Conservation (phyloP, 192 early-diverging fungal genomes). For the Rhizophagus clarus region DNA sequence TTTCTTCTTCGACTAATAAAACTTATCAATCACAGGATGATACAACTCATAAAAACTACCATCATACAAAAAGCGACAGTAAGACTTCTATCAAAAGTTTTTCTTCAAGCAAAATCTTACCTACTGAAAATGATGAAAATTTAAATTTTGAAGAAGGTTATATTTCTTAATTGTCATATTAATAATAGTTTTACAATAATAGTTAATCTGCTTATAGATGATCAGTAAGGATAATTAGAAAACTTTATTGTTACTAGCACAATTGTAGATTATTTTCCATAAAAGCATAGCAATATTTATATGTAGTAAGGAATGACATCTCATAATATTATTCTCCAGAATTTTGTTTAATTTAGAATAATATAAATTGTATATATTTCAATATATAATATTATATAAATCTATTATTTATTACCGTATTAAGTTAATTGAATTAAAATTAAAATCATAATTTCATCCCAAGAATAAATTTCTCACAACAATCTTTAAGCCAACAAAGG, state of each 20-base stretch:
- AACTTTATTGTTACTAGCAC: not conserved
- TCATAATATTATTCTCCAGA: no score
- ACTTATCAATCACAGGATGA: not conserved
- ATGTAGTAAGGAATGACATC: not conserved
- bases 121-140: not conserved
- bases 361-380: no score
- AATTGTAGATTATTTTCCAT: not conserved
- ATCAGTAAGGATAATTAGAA: no score
- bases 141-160: not conserved
- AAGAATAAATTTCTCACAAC: not conserved
- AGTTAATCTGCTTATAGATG: no score
- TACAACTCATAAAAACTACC: not conserved
- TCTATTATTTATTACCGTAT: not conserved
- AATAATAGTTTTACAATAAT: not conserved
- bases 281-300: not conserved
- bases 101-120: not conserved
- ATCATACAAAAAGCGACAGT: not conserved
- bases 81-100: not conserved
- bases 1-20: not conserved
- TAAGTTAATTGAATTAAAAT: not conserved
- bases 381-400: not conserved
- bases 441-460: no score
- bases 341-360: no score
- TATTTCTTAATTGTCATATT: not conserved
- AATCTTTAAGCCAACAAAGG: not conserved